Evolutionary conservation across 177 flowering plant species (phyloP).

Genomic region (Tripterygium wilfordii): DNA sequence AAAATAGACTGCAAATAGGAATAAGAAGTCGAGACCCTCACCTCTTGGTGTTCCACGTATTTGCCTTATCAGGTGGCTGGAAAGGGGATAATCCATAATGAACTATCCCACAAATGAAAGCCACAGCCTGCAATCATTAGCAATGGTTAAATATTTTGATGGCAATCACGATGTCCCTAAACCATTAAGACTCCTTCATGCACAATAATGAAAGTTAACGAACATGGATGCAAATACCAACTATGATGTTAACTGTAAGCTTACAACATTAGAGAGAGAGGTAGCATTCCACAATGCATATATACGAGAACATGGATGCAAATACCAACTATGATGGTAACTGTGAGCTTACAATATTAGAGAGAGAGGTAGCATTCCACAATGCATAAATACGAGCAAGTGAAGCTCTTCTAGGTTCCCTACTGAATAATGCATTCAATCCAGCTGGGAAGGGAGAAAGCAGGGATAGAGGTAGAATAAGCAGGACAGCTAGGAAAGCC

Average conservation of each 20-base stretch:
- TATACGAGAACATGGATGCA: slow-evolving; percentile 74
- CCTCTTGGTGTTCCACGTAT: slow-evolving; percentile 55
- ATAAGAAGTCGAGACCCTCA: slow-evolving; percentile 9
- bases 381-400: slow-evolving; percentile 86
- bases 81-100: slow-evolving; percentile 43
- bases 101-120: slow-evolving; percentile 58
- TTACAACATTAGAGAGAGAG: slow-evolving; percentile 78
- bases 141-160: background rate
- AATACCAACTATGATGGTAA: too few species aligned
- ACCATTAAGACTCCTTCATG: too few species aligned
- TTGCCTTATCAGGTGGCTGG: slow-evolving; percentile 33
- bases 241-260: too few species aligned
- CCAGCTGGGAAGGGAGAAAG: slow-evolving; percentile 91
- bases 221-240: too few species aligned
- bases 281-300: slow-evolving; percentile 90
- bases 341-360: slow-evolving; percentile 89
- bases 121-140: slow-evolving; percentile 54
- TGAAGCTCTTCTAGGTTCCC: slow-evolving; percentile 69
- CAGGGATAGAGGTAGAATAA: slow-evolving; percentile 78
- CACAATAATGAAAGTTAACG: too few species aligned
- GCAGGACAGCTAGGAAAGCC: slow-evolving; percentile 72
- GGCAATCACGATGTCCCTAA: too few species aligned
- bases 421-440: slow-evolving; percentile 79
- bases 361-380: slow-evolving; percentile 82
- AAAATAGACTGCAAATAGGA: background rate